Conservation (phyloP, 441 rosid species). For the Mallotus japonicus region DNA sequence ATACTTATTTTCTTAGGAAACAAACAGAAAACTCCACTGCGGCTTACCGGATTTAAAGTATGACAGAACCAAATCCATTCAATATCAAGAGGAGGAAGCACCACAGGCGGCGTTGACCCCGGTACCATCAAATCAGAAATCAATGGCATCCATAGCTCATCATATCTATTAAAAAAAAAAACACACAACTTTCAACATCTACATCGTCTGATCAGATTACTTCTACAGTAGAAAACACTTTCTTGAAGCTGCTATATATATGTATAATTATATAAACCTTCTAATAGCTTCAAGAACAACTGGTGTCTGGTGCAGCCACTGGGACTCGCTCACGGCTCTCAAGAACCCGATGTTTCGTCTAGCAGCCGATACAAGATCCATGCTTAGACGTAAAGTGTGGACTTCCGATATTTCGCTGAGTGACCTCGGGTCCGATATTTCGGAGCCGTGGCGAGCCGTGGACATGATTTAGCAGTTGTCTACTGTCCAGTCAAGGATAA, state of each 20-base stretch:
- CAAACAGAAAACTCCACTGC: conserved; percentile 24
- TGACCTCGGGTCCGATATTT: conserved; percentile 53
- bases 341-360: conserved; percentile 57
- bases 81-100: conserved; percentile 84
- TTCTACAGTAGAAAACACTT: not conserved
- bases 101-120: conserved; percentile 57
- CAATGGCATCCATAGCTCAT: conserved; percentile 95
- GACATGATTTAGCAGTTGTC: conserved; percentile 23
- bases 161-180: conserved; percentile 47
- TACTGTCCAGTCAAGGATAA: too few species aligned
- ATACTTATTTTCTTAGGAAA: conserved; percentile 19
- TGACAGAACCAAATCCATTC: conserved; percentile 99
- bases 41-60: conserved; percentile 67
- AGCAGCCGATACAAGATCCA: conserved; percentile 74
- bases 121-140: conserved; percentile 56
- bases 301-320: conserved; percentile 61
- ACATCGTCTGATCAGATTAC: conserved; percentile 19
- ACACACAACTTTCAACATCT: not conserved
- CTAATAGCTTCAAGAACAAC: conserved; percentile 62
- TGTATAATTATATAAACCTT: conserved; percentile 38
- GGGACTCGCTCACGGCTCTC: conserved; percentile 53
- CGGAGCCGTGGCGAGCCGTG: conserved; percentile 39
- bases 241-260: too few species aligned
- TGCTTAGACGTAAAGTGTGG: conserved; percentile 40
- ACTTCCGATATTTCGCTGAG: conserved; percentile 61